A percentile compares a stretch with the other conserved stretches of the same genome.
These are phyloP conservation scores for Polytrichum commune DNA, from an alignment of 225 moss, liverwort and hornwort species.

Conservation along the genomic window DNA sequence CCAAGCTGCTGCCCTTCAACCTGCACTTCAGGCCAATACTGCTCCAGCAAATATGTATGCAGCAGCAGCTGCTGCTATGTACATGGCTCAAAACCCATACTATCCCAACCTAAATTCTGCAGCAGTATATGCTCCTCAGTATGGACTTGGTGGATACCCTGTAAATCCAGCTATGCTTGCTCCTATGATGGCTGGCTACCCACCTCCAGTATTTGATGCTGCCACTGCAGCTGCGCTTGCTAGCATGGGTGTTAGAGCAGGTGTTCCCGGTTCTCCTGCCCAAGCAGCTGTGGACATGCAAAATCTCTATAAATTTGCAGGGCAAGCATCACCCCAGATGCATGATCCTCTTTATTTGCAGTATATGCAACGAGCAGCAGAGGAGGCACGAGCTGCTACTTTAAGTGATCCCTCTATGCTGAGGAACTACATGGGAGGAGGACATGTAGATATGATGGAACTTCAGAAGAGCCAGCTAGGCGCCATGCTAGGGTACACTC, in stretches of 20 bases:
- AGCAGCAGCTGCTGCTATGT: conserved; percentile 88
- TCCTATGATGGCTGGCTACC: conserved; percentile 87
- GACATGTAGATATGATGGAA: conserved; percentile 81
- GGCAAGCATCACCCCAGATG: conserved; percentile 61
- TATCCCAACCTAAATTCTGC: conserved; percentile 72
- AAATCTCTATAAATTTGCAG: conserved; percentile 78
- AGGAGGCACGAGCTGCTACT: conserved; percentile 75
- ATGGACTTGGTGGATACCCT: conserved; percentile 78
- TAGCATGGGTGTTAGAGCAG: conserved; percentile 75
- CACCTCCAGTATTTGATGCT: conserved; percentile 64
- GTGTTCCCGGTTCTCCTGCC: conserved; percentile 70
- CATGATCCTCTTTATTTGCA: conserved; percentile 79
- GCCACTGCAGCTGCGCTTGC: conserved; percentile 90
- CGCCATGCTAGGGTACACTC: conserved; percentile 77
- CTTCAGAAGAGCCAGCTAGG: conserved; percentile 90
- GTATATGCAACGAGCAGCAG: conserved; percentile 64
- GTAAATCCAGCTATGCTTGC: conserved; percentile 79
- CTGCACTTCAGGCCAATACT: conserved; percentile 52
- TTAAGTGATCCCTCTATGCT: conserved; percentile 67
- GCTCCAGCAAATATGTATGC: conserved; percentile 74
- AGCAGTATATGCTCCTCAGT: conserved; percentile 77
- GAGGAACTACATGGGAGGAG: conserved; percentile 67
- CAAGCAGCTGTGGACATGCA: conserved; percentile 80
- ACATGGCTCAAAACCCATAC: conserved; percentile 87
- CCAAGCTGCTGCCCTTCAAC: conserved; percentile 52